Evolutionary conservation across 805 yeast genomes (phyloP).

Genomic region (Lipomyces starkeyi): DNA sequence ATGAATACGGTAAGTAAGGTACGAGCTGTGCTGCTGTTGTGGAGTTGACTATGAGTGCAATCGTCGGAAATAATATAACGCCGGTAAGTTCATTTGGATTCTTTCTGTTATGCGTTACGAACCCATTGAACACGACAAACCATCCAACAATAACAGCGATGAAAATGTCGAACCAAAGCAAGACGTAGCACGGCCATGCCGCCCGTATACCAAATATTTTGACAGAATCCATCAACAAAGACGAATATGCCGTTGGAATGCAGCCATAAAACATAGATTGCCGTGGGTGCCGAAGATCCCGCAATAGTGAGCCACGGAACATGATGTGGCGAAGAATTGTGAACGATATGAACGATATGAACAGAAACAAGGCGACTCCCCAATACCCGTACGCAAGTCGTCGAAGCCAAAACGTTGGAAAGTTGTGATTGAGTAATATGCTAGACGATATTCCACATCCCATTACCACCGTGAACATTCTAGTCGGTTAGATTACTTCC

Average conservation of each 20-base stretch:
- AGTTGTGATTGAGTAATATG: slow-evolving; percentile 70
- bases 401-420: slow-evolving; percentile 62
- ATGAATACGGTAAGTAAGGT: slow-evolving; percentile 52
- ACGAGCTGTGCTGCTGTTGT: slow-evolving; percentile 68
- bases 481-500: neutral
- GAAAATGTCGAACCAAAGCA: slow-evolving; percentile 76
- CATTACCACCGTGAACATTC: slow-evolving; percentile 77
- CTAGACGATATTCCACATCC: slow-evolving; percentile 78
- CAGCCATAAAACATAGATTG: slow-evolving; percentile 75
- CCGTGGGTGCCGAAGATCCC: slow-evolving; percentile 50
- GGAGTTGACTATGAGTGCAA: slow-evolving; percentile 76
- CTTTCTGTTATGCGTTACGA: slow-evolving; percentile 48
- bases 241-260: slow-evolving; percentile 78
- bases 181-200: slow-evolving; percentile 60
- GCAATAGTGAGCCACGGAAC: slow-evolving; percentile 45
- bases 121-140: slow-evolving; percentile 61
- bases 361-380: slow-evolving; percentile 57
- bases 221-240: slow-evolving; percentile 65
- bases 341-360: slow-evolving; percentile 51
- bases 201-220: slow-evolving; percentile 50
- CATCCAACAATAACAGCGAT: slow-evolving; percentile 65
- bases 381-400: slow-evolving; percentile 66
- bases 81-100: slow-evolving; percentile 57
- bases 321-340: slow-evolving; percentile 52
- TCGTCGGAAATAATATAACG: slow-evolving; percentile 71